Evolutionary conservation across 805 yeast genomes (phyloP).

Genomic region (Spathaspora passalidarum): DNA sequence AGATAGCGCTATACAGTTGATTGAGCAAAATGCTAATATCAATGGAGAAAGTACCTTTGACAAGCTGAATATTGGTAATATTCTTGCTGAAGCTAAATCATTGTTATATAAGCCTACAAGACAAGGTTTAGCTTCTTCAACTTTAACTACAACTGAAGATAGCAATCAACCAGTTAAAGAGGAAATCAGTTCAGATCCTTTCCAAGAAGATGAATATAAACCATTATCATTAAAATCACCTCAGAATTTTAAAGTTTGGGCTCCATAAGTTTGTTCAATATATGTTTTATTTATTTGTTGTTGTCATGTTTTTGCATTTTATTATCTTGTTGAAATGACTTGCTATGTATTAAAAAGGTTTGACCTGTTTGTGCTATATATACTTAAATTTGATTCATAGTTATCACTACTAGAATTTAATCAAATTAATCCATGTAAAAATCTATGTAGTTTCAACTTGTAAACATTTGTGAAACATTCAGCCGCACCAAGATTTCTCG

Average conservation of each 20-base stretch:
- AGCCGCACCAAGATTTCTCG: no score
- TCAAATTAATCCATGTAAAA: background rate
- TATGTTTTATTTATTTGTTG: background rate
- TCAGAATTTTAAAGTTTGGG: constrained; percentile 44
- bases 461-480: no score
- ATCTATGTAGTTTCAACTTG: no score
- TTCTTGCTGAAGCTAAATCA: constrained; percentile 30
- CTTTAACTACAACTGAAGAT: constrained; percentile 5
- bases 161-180: background rate
- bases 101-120: constrained; percentile 32
- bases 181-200: background rate
- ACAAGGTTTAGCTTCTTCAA: constrained; percentile 7
- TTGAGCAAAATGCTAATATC: constrained; percentile 10
- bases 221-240: constrained; percentile 42
- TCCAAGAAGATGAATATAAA: constrained; percentile 15
- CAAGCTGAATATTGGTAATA: constrained; percentile 10
- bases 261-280: constrained; percentile 22
- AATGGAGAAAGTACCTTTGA: constrained; percentile 8
- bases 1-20: constrained; percentile 25
- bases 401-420: background rate
- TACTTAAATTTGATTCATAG: background rate
- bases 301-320: background rate
- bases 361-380: background rate
- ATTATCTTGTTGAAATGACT: background rate
- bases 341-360: background rate